These are phyloP conservation scores for Polygonum aviculare DNA, from an alignment of 148 eudicot genomes.

Conservation along the genomic window DNA sequence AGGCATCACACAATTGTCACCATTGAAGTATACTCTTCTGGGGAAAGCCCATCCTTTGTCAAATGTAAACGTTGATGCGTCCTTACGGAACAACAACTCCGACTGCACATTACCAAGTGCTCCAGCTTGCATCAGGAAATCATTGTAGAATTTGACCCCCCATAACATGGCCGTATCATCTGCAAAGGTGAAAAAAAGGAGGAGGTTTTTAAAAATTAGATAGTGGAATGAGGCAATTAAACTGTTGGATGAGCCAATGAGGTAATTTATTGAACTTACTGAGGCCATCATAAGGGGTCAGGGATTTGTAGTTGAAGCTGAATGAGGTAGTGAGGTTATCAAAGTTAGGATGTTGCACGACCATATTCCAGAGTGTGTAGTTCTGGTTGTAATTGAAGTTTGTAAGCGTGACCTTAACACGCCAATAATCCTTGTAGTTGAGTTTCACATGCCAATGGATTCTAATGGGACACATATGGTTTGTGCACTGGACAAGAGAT, in stretches of 20 bases:
- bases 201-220: not conserved
- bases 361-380: conserved; percentile 64
- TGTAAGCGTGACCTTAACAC: conserved; percentile 53
- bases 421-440: conserved; percentile 68
- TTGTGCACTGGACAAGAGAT: conserved; percentile 50
- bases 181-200: conserved; percentile 13
- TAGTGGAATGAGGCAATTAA: not conserved
- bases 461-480: conserved; percentile 65
- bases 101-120: conserved; percentile 54
- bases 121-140: conserved; percentile 50
- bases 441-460: conserved; percentile 66
- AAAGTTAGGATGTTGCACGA: conserved; percentile 60
- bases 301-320: conserved; percentile 50
- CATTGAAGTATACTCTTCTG: conserved; percentile 50
- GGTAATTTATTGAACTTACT: not conserved
- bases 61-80: conserved; percentile 42
- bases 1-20: conserved; percentile 69
- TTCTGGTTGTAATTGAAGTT: conserved; percentile 60
- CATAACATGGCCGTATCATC: conserved; percentile 66
- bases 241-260: not conserved
- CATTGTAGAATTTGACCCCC: conserved; percentile 49
- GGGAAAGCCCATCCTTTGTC: conserved; percentile 70
- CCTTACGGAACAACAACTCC: conserved; percentile 52
- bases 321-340: conserved; percentile 47
- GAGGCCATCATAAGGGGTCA: conserved; percentile 30